A percentile compares a stretch with the other conserved stretches of the same genome.
Conservation (phyloP, 2,329 filamentous ascomycete species). For the Colletotrichum siamense region DNA sequence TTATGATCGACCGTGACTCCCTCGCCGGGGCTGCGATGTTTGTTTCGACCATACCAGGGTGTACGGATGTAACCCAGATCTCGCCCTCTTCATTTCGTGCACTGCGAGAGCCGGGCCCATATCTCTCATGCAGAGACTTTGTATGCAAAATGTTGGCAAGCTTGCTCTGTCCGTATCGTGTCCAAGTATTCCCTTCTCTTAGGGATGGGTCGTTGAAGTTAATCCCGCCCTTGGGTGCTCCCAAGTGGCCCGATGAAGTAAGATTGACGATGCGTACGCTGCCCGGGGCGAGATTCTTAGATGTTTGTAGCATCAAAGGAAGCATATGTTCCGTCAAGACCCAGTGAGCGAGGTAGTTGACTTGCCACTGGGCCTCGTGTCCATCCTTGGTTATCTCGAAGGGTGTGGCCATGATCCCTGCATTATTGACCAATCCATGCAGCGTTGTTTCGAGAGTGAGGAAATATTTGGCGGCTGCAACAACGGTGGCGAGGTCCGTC, state of each 20-base stretch:
- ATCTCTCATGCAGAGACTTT: conserved; percentile 40
- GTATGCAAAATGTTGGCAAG: conserved; percentile 52
- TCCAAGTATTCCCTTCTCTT: conserved; percentile 5
- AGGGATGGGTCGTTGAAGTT: conserved; percentile 23
- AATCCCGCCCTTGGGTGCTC: conserved; percentile 23
- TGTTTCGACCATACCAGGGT: background rate
- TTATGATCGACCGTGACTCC: background rate
- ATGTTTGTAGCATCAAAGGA: conserved; percentile 37
- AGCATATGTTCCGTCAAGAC: conserved; percentile 42
- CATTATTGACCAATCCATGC: conserved; percentile 32
- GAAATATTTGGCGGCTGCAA: conserved; percentile 36
- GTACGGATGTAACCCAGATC: background rate
- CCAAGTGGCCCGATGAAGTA: conserved; percentile 26
- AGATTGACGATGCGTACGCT: conserved; percentile 25
- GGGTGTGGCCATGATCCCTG: conserved; percentile 22
- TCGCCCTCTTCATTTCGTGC: background rate
- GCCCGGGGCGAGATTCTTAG: conserved; percentile 20
- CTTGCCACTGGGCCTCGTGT: conserved; percentile 41
- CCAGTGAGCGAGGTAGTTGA: conserved; percentile 50
- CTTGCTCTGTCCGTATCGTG: conserved; percentile 52
- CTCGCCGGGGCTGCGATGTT: background rate
- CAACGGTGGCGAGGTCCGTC: conserved; percentile 37
- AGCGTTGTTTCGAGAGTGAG: conserved; percentile 31
- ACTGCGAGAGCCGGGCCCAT: conserved; percentile 27
- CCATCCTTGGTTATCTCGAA: conserved; percentile 38